Conservation (phyloP, 1,284 basidiomycete genomes). For the Tylopilus orsonianus region DNA sequence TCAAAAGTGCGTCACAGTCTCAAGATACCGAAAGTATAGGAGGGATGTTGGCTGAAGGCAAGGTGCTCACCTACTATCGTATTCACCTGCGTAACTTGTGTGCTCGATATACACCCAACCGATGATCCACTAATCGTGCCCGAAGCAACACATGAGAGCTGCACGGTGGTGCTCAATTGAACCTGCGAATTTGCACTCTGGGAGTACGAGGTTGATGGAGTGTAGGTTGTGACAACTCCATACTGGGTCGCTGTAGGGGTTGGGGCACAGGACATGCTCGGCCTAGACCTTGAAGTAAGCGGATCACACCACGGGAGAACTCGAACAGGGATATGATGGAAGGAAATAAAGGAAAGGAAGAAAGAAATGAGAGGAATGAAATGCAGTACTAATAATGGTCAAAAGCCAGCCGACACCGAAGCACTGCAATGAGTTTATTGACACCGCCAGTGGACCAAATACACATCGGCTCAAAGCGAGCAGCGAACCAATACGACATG, state of each 20-base stretch:
- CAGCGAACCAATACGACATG: background rate
- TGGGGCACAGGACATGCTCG: conserved; percentile 35
- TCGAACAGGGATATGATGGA: background rate
- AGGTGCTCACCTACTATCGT: conserved; percentile 36
- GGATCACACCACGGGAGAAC: background rate
- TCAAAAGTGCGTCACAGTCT: conserved; percentile 7
- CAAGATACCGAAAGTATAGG: background rate
- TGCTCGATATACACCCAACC: conserved; percentile 29
- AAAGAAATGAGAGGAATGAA: conserved; percentile 7
- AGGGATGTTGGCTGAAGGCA: background rate
- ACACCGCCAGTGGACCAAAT: background rate
- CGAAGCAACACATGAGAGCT: conserved; percentile 34
- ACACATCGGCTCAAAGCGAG: conserved; percentile 2
- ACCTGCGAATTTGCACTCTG: conserved; percentile 26
- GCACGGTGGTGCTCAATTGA: conserved; percentile 31
- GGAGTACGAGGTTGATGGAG: conserved; percentile 38
- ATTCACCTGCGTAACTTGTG: conserved; percentile 27
- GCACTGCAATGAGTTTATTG: conserved; percentile 7
- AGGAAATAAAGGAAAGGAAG: background rate
- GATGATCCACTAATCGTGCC: conserved; percentile 28
- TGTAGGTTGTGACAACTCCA: conserved; percentile 34
- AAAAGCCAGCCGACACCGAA: background rate
- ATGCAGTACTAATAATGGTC: conserved; percentile 1
- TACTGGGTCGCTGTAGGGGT: conserved; percentile 40
- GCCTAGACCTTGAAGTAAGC: background rate